Percentiles rank a stretch among this genome's conserved stretches.
These are phyloP conservation scores for Ophiostoma piceae DNA, from an alignment of 2,329 filamentous ascomycete species.

Conservation along the genomic window DNA sequence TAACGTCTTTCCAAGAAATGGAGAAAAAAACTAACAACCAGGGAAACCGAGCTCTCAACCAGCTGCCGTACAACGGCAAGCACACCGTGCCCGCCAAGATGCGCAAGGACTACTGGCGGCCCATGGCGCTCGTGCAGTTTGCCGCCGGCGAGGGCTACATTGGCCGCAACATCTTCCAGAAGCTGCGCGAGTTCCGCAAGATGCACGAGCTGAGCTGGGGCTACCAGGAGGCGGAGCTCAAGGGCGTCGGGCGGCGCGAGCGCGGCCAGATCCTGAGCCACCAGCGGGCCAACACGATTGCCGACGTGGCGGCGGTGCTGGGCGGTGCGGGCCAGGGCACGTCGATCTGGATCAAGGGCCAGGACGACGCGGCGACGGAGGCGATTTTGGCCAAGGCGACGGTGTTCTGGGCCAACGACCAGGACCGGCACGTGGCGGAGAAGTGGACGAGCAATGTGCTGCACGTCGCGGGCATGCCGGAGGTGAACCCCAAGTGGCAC, in stretches of 20 bases:
- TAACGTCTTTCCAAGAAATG: neutral
- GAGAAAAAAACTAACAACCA: conserved; percentile 19
- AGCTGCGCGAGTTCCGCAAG: conserved; percentile 58
- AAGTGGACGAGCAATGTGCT: conserved; percentile 50
- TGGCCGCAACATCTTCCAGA: conserved; percentile 57
- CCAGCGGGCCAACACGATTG: conserved; percentile 57
- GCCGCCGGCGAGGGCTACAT: conserved; percentile 46
- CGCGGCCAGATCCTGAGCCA: conserved; percentile 52
- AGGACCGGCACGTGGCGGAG: conserved; percentile 44
- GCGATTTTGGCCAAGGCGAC: conserved; percentile 35
- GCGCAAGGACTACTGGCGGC: conserved; percentile 63
- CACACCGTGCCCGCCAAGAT: conserved; percentile 59
- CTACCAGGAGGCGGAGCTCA: conserved; percentile 39
- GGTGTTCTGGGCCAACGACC: conserved; percentile 49
- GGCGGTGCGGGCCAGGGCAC: conserved; percentile 49
- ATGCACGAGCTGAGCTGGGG: conserved; percentile 60
- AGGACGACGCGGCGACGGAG: conserved; percentile 18
- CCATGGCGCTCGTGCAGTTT: conserved; percentile 57
- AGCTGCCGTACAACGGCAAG: conserved; percentile 60
- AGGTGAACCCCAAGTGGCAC: conserved; percentile 11
- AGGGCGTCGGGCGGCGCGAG: conserved; percentile 39
- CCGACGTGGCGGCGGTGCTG: conserved; percentile 58
- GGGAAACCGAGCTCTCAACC: conserved; percentile 32
- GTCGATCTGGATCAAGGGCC: conserved; percentile 35
- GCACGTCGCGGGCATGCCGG: conserved; percentile 42